Evolutionary conservation across 345 rosid genomes (phyloP).

Genomic region (Clarkia xantiana): DNA sequence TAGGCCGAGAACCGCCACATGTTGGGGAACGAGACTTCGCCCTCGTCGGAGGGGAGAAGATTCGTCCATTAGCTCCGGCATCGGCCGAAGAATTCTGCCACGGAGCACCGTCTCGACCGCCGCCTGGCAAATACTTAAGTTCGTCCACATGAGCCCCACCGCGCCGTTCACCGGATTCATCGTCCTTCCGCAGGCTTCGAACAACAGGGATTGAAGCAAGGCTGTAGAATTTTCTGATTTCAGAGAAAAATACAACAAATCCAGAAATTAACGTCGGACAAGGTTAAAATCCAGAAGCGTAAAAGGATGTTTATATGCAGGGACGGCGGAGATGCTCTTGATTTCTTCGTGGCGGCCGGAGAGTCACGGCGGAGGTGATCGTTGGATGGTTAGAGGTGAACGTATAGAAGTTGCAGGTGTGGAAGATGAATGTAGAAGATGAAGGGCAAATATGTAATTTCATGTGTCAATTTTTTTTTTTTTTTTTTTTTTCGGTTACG

Average conservation of each 20-base stretch:
- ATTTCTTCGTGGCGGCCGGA: too few species aligned
- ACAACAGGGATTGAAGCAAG: constrained; percentile 69
- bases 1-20: constrained; percentile 56
- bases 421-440: too few species aligned
- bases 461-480: too few species aligned
- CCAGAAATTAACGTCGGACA: neutral
- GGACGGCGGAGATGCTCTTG: constrained; percentile 89
- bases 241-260: neutral
- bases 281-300: neutral
- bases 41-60: constrained; percentile 44
- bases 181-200: constrained; percentile 90
- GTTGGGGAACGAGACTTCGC: constrained; percentile 28
- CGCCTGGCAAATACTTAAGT: constrained; percentile 78
- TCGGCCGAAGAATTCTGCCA: constrained; percentile 52
- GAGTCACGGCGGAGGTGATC: too few species aligned
- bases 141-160: constrained; percentile 82
- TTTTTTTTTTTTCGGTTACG: too few species aligned
- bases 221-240: constrained; percentile 22
- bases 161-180: constrained; percentile 96
- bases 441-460: too few species aligned
- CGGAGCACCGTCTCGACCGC: constrained; percentile 83
- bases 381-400: too few species aligned
- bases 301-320: constrained; percentile 80
- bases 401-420: too few species aligned
- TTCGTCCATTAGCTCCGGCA: constrained; percentile 43